These are phyloP conservation scores for Stromatinia cepivora DNA, from an alignment of 2,329 filamentous ascomycete species.

Conservation along the genomic window DNA sequence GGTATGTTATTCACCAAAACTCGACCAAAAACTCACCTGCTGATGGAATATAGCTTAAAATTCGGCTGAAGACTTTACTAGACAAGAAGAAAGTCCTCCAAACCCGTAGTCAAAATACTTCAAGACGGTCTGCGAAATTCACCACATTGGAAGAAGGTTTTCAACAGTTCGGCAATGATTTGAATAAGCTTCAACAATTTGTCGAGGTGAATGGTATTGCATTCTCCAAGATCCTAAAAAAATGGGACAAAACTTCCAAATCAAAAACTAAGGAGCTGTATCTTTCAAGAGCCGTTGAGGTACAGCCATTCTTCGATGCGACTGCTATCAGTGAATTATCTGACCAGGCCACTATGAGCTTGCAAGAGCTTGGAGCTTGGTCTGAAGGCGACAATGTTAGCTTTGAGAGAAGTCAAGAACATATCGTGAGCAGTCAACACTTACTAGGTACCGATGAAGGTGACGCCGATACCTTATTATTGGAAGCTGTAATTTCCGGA, in stretches of 20 bases:
- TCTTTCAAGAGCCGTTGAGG: conserved; percentile 90
- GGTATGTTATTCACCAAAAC: conserved; percentile 53
- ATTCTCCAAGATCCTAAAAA: conserved; percentile 98
- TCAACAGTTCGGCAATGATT: conserved; percentile 92
- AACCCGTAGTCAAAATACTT: conserved; percentile 71
- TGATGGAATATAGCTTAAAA: conserved; percentile 67
- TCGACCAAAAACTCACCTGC: neutral
- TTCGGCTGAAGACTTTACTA: conserved; percentile 85
- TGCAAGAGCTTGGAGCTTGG: conserved; percentile 94
- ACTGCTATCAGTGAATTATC: conserved; percentile 96
- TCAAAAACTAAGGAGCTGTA: conserved; percentile 98
- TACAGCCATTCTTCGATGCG: conserved; percentile 97
- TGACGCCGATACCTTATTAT: conserved; percentile 82
- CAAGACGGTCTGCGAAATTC: conserved; percentile 88
- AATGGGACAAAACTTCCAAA: conserved; percentile 99
- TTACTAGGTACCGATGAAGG: conserved; percentile 77
- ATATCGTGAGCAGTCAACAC: conserved; percentile 65
- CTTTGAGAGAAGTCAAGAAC: conserved; percentile 63
- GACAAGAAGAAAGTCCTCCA: conserved; percentile 95
- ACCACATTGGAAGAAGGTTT: conserved; percentile 95
- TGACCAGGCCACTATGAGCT: conserved; percentile 93
- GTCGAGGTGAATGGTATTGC: conserved; percentile 97
- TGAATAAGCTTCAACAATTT: conserved; percentile 98
- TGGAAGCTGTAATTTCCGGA: conserved; percentile 82
- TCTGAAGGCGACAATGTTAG: conserved; percentile 92